Evolutionary conservation across 192 early-diverging fungal species (phyloP), one percentile per base, ranked within the genome.

Genomic region (Coemansia sp.): DNA sequence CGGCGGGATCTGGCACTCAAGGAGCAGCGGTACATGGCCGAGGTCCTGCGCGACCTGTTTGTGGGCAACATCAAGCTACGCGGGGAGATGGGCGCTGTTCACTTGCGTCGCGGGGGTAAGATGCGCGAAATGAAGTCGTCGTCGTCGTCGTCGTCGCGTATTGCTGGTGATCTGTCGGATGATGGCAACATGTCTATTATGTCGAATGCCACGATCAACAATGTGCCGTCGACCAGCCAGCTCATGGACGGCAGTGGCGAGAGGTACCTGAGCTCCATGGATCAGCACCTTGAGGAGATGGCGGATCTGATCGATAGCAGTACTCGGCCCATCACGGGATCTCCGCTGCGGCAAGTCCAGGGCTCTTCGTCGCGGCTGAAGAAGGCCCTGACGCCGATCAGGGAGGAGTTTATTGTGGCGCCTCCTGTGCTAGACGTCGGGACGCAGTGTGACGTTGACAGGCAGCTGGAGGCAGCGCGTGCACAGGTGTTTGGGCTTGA

Each of bases 371-470:
- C 51, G 14, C 48, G 10, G 16, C 31, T 53, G 37, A 63, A 53
- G 61, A 70, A 70, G 62, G 33, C 68, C 18, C 56, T 80, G 46
- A 74, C 77, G 43, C 77, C 77, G n/a, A 80, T 80, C 59, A 58
- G 42, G 13, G 77, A 80, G 45, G 77, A 74, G 42, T 55, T 61
- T 34, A 62, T 21, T 48, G 51, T 16, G 10, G n/a, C 23, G 21
- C 34, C 43, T 7, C 37, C 23, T 9, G n/a, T 51, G 45, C 60
- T 33, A 2, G 71, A 73, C 36, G 62, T 59, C 0, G 46, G 67
- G 3, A 59, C 69, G 7, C 72, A 80, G 38, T 71, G 77, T 53
- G 50, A 60, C 23, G 11, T 63, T 23, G 31, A 37, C 10, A 61
- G 57, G 5, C 56, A 45, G 43, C 24, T 75, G 33, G 59, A 61